These are phyloP conservation scores for Scutellaria minor DNA, from an alignment of 257 asterid species.

Conservation along the genomic window DNA sequence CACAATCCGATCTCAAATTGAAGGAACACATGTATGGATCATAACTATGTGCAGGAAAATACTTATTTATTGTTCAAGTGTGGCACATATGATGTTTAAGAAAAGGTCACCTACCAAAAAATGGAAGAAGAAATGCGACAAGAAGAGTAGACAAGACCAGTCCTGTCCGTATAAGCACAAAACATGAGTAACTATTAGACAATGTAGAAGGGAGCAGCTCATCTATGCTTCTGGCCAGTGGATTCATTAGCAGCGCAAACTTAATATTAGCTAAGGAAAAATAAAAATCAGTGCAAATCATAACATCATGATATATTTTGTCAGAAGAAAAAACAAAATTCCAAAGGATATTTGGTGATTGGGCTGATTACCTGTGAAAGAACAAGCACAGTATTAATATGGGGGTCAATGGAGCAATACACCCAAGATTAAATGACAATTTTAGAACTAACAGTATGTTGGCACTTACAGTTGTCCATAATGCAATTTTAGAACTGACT, in stretches of 20 bases:
- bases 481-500: constrained; percentile 63
- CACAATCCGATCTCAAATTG: neutral
- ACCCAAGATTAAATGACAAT: neutral
- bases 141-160: constrained; percentile 69
- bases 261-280: constrained; percentile 60
- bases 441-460: neutral
- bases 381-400: constrained; percentile 1
- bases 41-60: neutral
- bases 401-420: neutral
- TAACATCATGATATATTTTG: neutral
- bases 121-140: constrained; percentile 79
- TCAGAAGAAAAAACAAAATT: constrained; percentile 13
- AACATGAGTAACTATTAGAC: constrained; percentile 57
- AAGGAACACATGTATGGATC: neutral
- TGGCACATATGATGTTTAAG: neutral
- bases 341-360: constrained; percentile 80
- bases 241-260: constrained; percentile 81
- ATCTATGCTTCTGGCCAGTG: constrained; percentile 79
- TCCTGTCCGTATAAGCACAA: constrained; percentile 59
- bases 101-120: constrained; percentile 62
- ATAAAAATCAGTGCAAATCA: neutral
- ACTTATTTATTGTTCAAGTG: neutral
- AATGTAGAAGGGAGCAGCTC: constrained; percentile 68
- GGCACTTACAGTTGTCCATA: constrained; percentile 85
- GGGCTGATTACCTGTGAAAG: constrained; percentile 78